These are phyloP conservation scores for Pseudocercospora cruenta DNA, from an alignment of 2,329 filamentous ascomycete species.

Conservation along the genomic window DNA sequence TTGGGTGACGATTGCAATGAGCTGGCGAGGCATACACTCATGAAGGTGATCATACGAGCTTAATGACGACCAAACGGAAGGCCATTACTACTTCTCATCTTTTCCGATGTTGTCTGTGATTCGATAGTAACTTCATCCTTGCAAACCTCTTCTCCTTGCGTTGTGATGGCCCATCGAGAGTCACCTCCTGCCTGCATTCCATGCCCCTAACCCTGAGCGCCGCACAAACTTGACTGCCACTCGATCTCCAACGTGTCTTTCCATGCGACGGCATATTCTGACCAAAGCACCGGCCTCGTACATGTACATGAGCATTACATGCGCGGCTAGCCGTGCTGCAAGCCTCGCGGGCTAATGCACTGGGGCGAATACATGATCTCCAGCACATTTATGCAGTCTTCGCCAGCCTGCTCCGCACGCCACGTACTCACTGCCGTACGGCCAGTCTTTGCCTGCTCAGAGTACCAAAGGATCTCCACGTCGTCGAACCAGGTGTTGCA, in stretches of 20 bases:
- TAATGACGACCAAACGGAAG: background rate
- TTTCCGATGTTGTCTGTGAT: background rate
- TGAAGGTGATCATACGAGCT: background rate
- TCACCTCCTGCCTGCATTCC: background rate
- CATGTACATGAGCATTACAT: background rate
- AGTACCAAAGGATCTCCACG: background rate
- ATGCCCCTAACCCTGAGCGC: background rate
- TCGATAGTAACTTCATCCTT: background rate
- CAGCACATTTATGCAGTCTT: background rate
- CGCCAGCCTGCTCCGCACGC: background rate
- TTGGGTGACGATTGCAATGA: conserved; percentile 16
- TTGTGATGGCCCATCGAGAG: background rate
- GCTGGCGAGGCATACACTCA: background rate
- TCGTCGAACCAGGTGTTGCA: background rate
- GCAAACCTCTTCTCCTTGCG: background rate
- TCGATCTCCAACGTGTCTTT: background rate
- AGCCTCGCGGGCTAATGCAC: background rate
- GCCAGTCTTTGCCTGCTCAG: background rate
- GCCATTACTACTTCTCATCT: background rate
- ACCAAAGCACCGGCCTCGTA: too few relatives aligned
- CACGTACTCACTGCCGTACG: background rate
- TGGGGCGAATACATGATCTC: background rate
- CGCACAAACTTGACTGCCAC: background rate
- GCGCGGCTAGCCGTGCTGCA: background rate
- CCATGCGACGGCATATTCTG: background rate